These are phyloP conservation scores for Fusarium sp. DNA, from an alignment of 2,329 filamentous ascomycete genomes.

Conservation along the genomic window DNA sequence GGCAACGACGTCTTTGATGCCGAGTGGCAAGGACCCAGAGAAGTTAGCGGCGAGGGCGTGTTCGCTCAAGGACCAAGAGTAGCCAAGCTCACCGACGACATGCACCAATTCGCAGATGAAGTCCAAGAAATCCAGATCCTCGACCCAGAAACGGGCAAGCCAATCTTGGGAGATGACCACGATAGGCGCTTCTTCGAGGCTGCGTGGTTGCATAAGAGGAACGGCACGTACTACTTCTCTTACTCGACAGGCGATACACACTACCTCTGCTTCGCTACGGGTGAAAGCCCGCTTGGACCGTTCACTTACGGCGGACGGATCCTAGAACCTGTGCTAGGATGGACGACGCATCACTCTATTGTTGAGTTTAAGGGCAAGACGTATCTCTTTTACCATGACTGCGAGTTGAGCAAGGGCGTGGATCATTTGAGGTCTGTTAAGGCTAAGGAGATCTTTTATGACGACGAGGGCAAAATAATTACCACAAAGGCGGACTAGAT, in stretches of 20 bases:
- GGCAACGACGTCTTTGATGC: constrained; percentile 70
- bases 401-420: constrained; percentile 76
- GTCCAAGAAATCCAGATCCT: constrained; percentile 76
- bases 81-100: constrained; percentile 74
- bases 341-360: constrained; percentile 87
- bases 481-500: constrained; percentile 52
- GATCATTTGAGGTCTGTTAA: constrained; percentile 82
- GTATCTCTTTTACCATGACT: constrained; percentile 85
- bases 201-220: constrained; percentile 83
- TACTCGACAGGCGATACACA: constrained; percentile 87
- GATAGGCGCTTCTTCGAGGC: constrained; percentile 85
- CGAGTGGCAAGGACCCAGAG: constrained; percentile 69
- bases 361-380: constrained; percentile 80
- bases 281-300: constrained; percentile 76
- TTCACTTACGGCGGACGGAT: constrained; percentile 81
- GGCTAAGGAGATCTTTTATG: constrained; percentile 81
- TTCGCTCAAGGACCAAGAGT: constrained; percentile 77
- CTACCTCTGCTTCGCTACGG: constrained; percentile 78
- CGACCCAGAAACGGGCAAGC: constrained; percentile 71
- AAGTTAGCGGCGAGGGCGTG: constrained; percentile 70
- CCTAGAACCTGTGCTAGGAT: constrained; percentile 82
- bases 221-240: constrained; percentile 80
- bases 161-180: constrained; percentile 77
- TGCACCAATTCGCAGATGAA: constrained; percentile 71
- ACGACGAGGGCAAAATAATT: constrained; percentile 74